phyloP scores from a whole-genome alignment of 2,329 filamentous ascomycete genomes.

The Diaporthe australafricana region DNA sequence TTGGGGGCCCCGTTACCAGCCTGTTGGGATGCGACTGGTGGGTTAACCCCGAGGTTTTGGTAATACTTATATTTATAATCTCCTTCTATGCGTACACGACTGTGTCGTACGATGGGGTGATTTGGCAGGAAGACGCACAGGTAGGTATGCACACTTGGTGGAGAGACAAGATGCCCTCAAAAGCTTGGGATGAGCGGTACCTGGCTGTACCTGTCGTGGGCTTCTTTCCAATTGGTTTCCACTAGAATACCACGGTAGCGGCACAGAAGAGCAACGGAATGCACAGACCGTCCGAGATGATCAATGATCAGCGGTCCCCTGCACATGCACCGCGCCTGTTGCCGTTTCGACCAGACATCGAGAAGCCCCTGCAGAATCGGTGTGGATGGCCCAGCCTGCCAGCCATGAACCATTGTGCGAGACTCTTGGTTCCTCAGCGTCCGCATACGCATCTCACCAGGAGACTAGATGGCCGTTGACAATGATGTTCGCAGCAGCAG shows the following conservation, averaged over 20 bases:
- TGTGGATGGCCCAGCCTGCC: conserved; percentile 2
- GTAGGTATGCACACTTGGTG: neutral
- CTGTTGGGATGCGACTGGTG: conserved; percentile 28
- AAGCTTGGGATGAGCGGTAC: conserved; percentile 9
- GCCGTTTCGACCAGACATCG: conserved; percentile 25
- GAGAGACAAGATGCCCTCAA: neutral
- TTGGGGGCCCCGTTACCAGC: conserved; percentile 13
- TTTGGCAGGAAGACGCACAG: neutral
- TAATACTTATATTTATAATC: conserved; percentile 17
- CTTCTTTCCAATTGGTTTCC: conserved; percentile 10
- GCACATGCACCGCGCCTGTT: conserved; percentile 13
- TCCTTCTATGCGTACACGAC: neutral
- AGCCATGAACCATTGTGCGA: conserved; percentile 2
- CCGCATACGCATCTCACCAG: too few relatives aligned
- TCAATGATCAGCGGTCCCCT: conserved; percentile 23
- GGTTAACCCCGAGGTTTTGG: conserved; percentile 19
- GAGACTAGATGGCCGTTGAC: neutral
- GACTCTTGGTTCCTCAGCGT: neutral
- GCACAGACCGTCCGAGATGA: conserved; percentile 25
- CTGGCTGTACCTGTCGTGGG: conserved; percentile 13
- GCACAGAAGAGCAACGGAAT: conserved; percentile 24
- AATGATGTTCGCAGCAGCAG: neutral
- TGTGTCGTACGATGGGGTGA: neutral
- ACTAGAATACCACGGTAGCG: conserved; percentile 3
- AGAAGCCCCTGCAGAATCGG: conserved; percentile 17